A percentile compares a stretch with the other conserved stretches of the same genome.
phyloP scores from a whole-genome alignment of 1,284 basidiomycete species.

The Meripilus lineatus region DNA sequence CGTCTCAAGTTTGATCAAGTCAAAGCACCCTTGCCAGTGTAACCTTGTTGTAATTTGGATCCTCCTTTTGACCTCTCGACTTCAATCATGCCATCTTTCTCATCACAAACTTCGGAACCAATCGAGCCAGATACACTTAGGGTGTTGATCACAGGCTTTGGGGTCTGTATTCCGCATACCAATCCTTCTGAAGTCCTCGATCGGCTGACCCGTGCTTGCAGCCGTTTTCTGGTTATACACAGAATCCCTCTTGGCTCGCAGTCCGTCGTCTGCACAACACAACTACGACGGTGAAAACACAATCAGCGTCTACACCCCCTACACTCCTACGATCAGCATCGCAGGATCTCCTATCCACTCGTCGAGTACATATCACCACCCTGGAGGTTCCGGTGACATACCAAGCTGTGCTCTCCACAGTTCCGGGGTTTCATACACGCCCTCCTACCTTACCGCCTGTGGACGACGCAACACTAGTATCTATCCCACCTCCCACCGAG shows the following conservation, averaged over 20 bases:
- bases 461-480: slow-evolving; percentile 26
- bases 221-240: slow-evolving; percentile 50
- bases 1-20: no score
- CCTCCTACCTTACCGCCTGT: slow-evolving; percentile 52
- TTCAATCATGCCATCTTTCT: no score
- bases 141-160: slow-evolving; percentile 57
- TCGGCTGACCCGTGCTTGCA: no score
- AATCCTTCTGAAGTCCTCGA: no score
- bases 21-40: no score
- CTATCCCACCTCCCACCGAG: slow-evolving; percentile 40
- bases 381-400: slow-evolving; percentile 61
- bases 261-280: slow-evolving; percentile 52
- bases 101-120: no score
- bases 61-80: no score
- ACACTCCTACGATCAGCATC: slow-evolving; percentile 11
- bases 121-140: slow-evolving; percentile 34
- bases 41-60: no score
- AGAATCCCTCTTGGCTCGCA: slow-evolving; percentile 63
- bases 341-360: slow-evolving; percentile 11
- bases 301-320: slow-evolving; percentile 31
- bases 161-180: no score
- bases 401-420: slow-evolving; percentile 49
- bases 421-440: slow-evolving; percentile 55
- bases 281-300: slow-evolving; percentile 38
- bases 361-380: slow-evolving; percentile 53